These are phyloP conservation scores for Geotrichum ghanense DNA, from an alignment of 805 yeast species.

Conservation along the genomic window DNA sequence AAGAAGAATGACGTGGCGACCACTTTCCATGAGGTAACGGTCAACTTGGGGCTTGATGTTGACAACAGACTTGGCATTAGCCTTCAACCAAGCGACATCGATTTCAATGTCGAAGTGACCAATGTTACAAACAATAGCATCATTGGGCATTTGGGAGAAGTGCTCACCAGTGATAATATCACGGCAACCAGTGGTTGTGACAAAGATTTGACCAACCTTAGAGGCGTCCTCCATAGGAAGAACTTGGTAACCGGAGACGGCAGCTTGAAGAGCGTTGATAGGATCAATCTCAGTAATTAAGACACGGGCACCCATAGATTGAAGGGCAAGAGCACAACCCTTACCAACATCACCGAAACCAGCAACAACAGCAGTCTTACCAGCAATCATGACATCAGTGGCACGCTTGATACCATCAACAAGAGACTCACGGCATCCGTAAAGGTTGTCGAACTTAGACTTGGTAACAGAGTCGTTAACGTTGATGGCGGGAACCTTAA, in stretches of 20 bases:
- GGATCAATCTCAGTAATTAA: constrained; percentile 97
- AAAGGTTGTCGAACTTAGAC: constrained; percentile 97
- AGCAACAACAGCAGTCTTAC: constrained; percentile 97
- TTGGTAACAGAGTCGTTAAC: constrained; percentile 98
- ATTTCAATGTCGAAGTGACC: constrained; percentile 99
- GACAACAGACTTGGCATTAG: constrained; percentile 82
- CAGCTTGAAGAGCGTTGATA: constrained; percentile 98
- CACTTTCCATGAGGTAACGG: constrained; percentile 81
- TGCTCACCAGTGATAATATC: constrained; percentile 88
- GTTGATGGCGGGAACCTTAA: constrained; percentile 98
- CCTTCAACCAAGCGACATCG: constrained; percentile 98
- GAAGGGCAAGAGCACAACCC: constrained; percentile 98
- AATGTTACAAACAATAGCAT: constrained; percentile 98
- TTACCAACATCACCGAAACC: constrained; percentile 99
- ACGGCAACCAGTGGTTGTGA: constrained; percentile 99
- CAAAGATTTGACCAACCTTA: constrained; percentile 88
- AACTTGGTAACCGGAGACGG: constrained; percentile 97
- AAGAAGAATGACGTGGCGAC: constrained; percentile 88
- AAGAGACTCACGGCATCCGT: constrained; percentile 98
- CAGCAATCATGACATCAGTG: constrained; percentile 99
- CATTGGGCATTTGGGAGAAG: constrained; percentile 92
- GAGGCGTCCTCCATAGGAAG: constrained; percentile 92
- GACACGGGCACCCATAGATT: constrained; percentile 99
- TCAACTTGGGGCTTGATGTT: constrained; percentile 99
- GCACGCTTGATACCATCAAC: constrained; percentile 99